Conservation (phyloP, 371 early-diverging fungal genomes). For the Dichotomocladium elegans region DNA sequence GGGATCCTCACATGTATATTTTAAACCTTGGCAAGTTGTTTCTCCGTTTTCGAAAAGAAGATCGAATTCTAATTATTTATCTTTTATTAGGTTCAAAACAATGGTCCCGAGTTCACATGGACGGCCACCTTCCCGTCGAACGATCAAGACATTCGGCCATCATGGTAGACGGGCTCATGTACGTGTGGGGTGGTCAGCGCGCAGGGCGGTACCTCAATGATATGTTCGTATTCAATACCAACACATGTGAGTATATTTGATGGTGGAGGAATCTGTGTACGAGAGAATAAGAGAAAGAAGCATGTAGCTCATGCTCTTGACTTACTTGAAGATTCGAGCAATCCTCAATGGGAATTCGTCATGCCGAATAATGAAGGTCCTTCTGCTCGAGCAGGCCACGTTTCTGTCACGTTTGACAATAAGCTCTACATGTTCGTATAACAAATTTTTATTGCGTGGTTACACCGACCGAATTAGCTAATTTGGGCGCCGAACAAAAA, state of each 20-base stretch:
- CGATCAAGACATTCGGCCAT: conserved; percentile 69
- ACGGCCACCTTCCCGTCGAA: conserved; percentile 56
- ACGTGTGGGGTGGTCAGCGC: conserved; percentile 71
- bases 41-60: too few relatives aligned
- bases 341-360: conserved; percentile 54
- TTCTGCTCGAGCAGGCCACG: conserved; percentile 56
- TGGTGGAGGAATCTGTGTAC: neutral
- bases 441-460: neutral
- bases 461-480: conserved; percentile 8
- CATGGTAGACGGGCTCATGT: conserved; percentile 61
- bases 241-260: conserved; percentile 39
- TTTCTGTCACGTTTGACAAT: conserved; percentile 51
- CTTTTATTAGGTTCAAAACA: too few relatives aligned
- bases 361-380: conserved; percentile 50
- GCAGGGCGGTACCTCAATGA: conserved; percentile 68
- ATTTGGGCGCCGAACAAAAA: neutral
- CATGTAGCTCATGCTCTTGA: neutral
- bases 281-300: neutral
- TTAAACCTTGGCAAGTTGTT: conserved; percentile 42
- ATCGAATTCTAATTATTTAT: too few relatives aligned
- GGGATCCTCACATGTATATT: conserved; percentile 39
- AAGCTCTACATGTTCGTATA: conserved; percentile 59
- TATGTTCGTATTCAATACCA: conserved; percentile 64
- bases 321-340: conserved; percentile 8
- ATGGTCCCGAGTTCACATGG: conserved; percentile 54